phyloP scores from a whole-genome alignment of 73 alveolate genomes.

The Uronychia binucleata region DNA sequence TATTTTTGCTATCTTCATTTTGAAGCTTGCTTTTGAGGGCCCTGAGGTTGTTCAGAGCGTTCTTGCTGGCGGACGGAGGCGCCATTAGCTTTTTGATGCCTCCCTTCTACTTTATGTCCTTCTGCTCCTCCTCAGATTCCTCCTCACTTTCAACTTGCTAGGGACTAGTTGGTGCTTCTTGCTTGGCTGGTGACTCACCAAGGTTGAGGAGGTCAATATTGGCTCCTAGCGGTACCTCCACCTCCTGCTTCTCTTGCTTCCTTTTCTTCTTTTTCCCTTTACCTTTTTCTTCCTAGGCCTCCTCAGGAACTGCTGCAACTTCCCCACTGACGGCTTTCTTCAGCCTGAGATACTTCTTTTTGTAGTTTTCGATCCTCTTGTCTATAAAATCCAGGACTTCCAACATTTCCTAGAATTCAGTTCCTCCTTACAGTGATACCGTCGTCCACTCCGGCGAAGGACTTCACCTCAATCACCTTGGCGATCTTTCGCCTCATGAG shows the following conservation, averaged over 20 bases:
- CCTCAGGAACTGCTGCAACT: too few species aligned
- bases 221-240: background rate
- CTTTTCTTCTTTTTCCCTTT: background rate
- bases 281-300: too few species aligned
- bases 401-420: too few species aligned
- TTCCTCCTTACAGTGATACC: conserved; percentile 32
- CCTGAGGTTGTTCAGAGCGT: background rate
- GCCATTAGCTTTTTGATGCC: conserved; percentile 47
- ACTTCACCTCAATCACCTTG: conserved; percentile 45
- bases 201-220: background rate
- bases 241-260: background rate
- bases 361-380: conserved; percentile 33
- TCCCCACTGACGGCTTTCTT: conserved; percentile 40
- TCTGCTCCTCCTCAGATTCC: conserved; percentile 31
- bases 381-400: conserved; percentile 56
- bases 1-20: background rate
- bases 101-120: conserved; percentile 5
- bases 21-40: background rate
- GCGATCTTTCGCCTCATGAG: conserved; percentile 54
- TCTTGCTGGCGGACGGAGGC: conserved; percentile 42
- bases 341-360: conserved; percentile 31
- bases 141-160: conserved; percentile 6
- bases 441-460: conserved; percentile 26
- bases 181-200: background rate
- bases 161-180: background rate